Conservation (phyloP, 2,329 filamentous ascomycete species). For the Ophiostoma ips region DNA sequence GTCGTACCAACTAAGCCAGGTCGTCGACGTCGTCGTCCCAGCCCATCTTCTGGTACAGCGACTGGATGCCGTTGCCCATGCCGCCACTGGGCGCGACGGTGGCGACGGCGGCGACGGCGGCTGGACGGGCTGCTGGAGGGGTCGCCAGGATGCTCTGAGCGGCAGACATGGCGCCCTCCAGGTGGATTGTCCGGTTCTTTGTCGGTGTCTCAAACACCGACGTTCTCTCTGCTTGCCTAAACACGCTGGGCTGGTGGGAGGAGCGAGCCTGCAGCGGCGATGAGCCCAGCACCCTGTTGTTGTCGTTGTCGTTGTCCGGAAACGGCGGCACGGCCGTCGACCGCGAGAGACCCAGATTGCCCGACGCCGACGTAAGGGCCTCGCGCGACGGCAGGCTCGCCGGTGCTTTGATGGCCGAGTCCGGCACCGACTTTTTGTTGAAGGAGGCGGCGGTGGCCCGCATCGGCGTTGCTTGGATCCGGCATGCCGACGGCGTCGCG, state of each 20-base stretch:
- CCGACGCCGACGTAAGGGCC: not conserved
- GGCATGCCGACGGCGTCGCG: constrained; percentile 12
- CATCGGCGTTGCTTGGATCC: constrained; percentile 17
- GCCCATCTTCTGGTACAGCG: constrained; percentile 40
- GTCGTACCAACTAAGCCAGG: constrained; percentile 6
- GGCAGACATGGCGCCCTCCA: not conserved
- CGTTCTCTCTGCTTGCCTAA: not conserved
- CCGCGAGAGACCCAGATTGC: no score
- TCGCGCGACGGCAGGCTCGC: not conserved
- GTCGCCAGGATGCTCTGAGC: not conserved
- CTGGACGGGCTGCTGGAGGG: not conserved
- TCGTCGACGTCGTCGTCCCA: constrained; percentile 41
- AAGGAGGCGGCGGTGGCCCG: constrained; percentile 7
- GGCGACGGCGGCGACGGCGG: not conserved
- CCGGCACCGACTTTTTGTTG: no score
- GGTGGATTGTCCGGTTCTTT: constrained; percentile 9
- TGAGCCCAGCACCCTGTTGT: constrained; percentile 11
- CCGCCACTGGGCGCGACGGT: constrained; percentile 5
- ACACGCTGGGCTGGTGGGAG: not conserved
- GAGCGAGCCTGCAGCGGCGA: constrained; percentile 10
- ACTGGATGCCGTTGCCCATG: constrained; percentile 19
- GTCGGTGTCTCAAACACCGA: constrained; percentile 19
- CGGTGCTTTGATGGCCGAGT: constrained; percentile 3
- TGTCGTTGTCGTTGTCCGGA: not conserved
- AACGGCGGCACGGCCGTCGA: no score